A percentile compares a stretch with the other conserved stretches of the same genome.
These are phyloP conservation scores for Spiraea crenata DNA, from an alignment of 331 rosid genomes.

Conservation along the genomic window DNA sequence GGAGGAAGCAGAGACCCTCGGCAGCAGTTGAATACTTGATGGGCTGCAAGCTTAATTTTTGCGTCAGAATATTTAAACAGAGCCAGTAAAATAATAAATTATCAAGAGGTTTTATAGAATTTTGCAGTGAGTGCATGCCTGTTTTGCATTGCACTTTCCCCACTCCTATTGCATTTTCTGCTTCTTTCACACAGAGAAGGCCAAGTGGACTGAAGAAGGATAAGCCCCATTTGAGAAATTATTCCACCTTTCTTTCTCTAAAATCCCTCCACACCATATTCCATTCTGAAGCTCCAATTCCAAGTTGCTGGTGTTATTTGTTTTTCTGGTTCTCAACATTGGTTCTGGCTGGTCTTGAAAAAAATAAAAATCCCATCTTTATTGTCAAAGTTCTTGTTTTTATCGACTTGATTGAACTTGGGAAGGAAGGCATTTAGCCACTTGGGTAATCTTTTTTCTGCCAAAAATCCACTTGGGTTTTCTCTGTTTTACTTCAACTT, in stretches of 20 bases:
- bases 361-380: not conserved
- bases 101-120: not conserved
- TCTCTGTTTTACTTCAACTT: constrained; percentile 32
- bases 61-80: constrained; percentile 7
- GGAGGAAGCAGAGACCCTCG: not conserved
- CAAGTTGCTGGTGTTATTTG: constrained; percentile 44
- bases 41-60: not conserved
- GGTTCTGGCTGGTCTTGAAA: constrained; percentile 42
- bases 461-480: constrained; percentile 31
- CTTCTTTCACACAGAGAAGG: not conserved
- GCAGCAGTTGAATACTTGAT: not conserved
- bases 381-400: constrained; percentile 7
- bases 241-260: constrained; percentile 27
- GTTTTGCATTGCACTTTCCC: constrained; percentile 15
- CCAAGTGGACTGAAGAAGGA: constrained; percentile 29
- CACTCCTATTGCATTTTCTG: not conserved
- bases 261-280: constrained; percentile 38
- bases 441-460: constrained; percentile 35
- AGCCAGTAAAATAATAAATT: not conserved
- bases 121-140: constrained; percentile 32
- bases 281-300: constrained; percentile 34
- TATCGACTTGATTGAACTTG: constrained; percentile 35
- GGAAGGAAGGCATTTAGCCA: constrained; percentile 36
- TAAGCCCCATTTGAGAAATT: constrained; percentile 10
- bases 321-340: constrained; percentile 56